Percentiles rank a stretch among this genome's conserved stretches.
These are phyloP conservation scores for Neckera pumila DNA, from an alignment of 225 moss, liverwort and hornwort species.

Conservation along the genomic window DNA sequence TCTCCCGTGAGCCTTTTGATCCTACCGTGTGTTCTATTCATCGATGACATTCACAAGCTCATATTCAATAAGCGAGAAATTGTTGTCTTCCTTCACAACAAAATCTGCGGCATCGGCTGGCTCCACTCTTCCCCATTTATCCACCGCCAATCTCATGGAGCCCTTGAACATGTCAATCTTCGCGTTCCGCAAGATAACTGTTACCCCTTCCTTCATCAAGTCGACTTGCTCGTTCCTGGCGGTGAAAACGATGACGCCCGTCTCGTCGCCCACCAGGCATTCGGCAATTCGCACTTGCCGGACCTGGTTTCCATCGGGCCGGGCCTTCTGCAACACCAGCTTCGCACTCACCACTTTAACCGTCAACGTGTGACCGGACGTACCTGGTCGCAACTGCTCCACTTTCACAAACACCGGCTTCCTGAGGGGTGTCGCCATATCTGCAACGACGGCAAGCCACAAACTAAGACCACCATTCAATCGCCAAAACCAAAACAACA, in stretches of 20 bases:
- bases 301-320: conserved; percentile 90
- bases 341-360: conserved; percentile 94
- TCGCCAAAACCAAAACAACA: not conserved
- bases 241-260: conserved; percentile 92
- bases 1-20: not conserved
- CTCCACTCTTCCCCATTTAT: conserved; percentile 98
- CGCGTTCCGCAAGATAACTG: conserved; percentile 77
- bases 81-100: conserved; percentile 94
- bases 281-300: conserved; percentile 96
- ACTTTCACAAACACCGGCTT: conserved; percentile 92
- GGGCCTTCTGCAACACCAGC: conserved; percentile 86
- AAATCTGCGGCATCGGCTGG: conserved; percentile 58
- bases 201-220: conserved; percentile 86
- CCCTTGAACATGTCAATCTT: conserved; percentile 99
- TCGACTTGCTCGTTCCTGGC: conserved; percentile 94
- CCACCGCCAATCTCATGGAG: conserved; percentile 95
- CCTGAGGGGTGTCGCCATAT: conserved; percentile 81
- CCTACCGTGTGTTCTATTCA: conserved; percentile 25
- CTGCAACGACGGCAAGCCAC: not conserved
- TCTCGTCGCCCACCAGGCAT: conserved; percentile 89
- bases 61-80: conserved; percentile 88
- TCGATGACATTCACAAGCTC: conserved; percentile 98
- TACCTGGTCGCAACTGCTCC: conserved; percentile 91
- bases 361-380: conserved; percentile 77
- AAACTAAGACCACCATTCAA: not conserved